Conservation (phyloP, 1,139 yeast genomes). For the Taphrina communis region DNA sequence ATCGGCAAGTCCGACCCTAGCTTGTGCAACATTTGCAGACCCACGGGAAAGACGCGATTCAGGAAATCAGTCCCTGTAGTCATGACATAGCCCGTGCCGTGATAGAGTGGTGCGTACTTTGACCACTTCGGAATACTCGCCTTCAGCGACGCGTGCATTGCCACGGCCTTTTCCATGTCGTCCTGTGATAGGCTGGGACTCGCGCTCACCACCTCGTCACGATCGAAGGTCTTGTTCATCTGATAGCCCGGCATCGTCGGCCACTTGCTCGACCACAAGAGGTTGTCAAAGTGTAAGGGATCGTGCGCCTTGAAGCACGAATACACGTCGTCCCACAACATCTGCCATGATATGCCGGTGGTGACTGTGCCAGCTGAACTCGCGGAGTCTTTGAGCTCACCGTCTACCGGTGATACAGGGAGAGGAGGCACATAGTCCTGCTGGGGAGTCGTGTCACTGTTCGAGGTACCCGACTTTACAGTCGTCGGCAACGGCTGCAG, state of each 20-base stretch:
- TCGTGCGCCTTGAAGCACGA: constrained; percentile 5
- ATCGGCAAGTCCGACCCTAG: constrained; percentile 21
- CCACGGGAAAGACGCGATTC: constrained; percentile 27
- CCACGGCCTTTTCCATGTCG: background rate
- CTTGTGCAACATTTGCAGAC: constrained; percentile 21
- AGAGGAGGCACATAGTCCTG: background rate
- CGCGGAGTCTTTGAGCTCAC: no score
- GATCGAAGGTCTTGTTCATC: constrained; percentile 12
- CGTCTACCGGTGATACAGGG: no score
- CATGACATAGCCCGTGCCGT: constrained; percentile 25
- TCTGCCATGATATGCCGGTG: background rate
- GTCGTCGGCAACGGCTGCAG: background rate
- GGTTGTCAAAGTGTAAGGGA: constrained; percentile 1
- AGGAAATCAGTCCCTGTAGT: constrained; percentile 22
- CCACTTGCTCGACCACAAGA: constrained; percentile 14
- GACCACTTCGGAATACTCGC: constrained; percentile 15
- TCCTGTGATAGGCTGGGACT: constrained; percentile 9
- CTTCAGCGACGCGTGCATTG: constrained; percentile 9
- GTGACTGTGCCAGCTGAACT: background rate
- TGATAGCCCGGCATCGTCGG: constrained; percentile 28
- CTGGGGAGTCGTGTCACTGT: background rate
- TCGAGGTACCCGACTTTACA: background rate
- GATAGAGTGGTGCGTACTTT: constrained; percentile 4
- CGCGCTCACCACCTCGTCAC: constrained; percentile 3
- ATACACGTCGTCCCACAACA: constrained; percentile 16